Evolutionary conservation across 1,284 basidiomycete species (phyloP).

Genomic region (Trichosporon sp.): DNA sequence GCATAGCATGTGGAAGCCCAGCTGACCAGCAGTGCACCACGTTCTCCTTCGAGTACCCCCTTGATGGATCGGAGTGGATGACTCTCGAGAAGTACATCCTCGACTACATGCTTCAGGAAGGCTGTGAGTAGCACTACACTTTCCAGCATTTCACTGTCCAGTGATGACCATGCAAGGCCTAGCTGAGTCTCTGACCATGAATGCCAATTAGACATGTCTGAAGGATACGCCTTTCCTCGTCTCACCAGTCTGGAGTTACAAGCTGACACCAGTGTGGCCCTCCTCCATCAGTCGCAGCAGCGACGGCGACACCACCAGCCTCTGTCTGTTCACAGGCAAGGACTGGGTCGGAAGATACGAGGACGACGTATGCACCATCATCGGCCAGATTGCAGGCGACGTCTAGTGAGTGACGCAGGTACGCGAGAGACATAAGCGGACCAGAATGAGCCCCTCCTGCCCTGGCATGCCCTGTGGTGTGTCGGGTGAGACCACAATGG

Average conservation of each 20-base stretch:
- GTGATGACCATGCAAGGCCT: conserved; percentile 3
- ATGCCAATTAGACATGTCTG: background rate
- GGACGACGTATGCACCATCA: conserved; percentile 5
- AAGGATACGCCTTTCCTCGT: background rate
- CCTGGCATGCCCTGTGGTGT: background rate
- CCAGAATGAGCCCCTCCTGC: background rate
- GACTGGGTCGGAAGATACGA: conserved; percentile 9
- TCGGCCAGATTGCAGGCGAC: conserved; percentile 2
- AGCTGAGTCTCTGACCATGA: background rate
- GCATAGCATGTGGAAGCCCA: background rate
- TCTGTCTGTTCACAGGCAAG: conserved; percentile 1
- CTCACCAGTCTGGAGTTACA: too few species aligned
- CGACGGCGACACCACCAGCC: background rate
- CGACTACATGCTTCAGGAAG: conserved; percentile 11
- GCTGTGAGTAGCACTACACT: background rate
- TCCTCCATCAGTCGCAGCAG: background rate
- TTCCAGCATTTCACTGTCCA: background rate
- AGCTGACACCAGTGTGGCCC: conserved; percentile 3
- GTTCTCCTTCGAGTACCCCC: conserved; percentile 1
- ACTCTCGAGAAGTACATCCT: conserved; percentile 7
- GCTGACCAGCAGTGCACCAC: background rate
- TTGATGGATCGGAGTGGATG: background rate
- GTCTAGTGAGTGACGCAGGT: conserved; percentile 7
- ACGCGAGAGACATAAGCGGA: background rate
- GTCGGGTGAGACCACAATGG: background rate